These are phyloP conservation scores for Chlorella variabilis DNA, from an alignment of 163 green algal genomes.

Conservation along the genomic window DNA sequence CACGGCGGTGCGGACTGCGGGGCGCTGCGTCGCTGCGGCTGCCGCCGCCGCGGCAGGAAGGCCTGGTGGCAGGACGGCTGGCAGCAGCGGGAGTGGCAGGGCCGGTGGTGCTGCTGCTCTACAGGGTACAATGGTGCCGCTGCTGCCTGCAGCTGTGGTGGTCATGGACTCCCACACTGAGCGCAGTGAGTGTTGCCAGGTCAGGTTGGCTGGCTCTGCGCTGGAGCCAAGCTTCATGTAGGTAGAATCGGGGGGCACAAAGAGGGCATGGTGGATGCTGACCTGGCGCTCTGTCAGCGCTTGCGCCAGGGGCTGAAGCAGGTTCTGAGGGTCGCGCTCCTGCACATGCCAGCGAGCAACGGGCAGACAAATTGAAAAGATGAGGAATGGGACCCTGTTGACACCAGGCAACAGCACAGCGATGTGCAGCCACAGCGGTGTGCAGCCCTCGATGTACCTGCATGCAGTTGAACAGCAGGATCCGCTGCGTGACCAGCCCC, in stretches of 20 bases:
- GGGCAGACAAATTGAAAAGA: no score
- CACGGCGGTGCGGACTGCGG: neutral
- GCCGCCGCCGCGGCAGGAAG: neutral
- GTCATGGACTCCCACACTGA: slow-evolving; percentile 52
- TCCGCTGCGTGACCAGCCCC: slow-evolving; percentile 41
- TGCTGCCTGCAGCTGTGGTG: neutral
- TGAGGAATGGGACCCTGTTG: no score
- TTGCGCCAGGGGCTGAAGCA: slow-evolving; percentile 75
- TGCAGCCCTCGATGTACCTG: slow-evolving; percentile 35
- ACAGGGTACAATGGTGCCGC: neutral
- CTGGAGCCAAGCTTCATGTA: slow-evolving; percentile 55
- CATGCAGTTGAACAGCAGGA: slow-evolving; percentile 98
- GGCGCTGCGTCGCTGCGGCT: neutral
- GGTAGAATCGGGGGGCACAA: slow-evolving; percentile 80
- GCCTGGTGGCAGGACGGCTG: neutral
- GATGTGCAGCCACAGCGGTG: neutral
- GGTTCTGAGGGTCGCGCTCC: slow-evolving; percentile 81
- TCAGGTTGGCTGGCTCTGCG: slow-evolving; percentile 48
- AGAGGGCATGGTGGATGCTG: slow-evolving; percentile 71
- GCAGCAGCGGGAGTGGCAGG: slow-evolving; percentile 9
- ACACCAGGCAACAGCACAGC: neutral
- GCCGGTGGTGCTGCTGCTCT: neutral
- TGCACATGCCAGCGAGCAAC: slow-evolving; percentile 33
- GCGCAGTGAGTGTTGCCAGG: slow-evolving; percentile 67
- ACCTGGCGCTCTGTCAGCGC: slow-evolving; percentile 46